These are phyloP conservation scores for Penicillium coprophilum DNA, from an alignment of 495 filamentous ascomycete species.

Conservation along the genomic window DNA sequence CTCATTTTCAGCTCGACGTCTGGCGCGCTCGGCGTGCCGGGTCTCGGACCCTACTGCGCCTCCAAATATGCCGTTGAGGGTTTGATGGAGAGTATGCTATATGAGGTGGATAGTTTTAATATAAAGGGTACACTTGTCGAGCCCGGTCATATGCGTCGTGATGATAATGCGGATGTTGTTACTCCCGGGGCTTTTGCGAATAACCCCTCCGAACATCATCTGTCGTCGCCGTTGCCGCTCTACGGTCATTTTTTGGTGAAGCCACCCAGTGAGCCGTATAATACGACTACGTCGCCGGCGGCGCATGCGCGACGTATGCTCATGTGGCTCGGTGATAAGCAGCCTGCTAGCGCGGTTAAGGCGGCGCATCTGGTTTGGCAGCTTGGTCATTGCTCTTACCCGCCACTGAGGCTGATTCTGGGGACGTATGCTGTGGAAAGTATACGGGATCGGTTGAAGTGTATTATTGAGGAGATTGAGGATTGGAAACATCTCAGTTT, in stretches of 20 bases:
- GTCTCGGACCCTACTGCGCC: slow-evolving; percentile 89
- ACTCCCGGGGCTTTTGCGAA: slow-evolving; percentile 28
- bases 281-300: slow-evolving; percentile 71
- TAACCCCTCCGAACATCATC: slow-evolving; percentile 32
- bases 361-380: slow-evolving; percentile 97
- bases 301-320: slow-evolving; percentile 90
- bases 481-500: slow-evolving; percentile 84
- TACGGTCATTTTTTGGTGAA: slow-evolving; percentile 94
- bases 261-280: slow-evolving; percentile 77
- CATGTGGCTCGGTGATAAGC: slow-evolving; percentile 90
- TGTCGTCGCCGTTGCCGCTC: slow-evolving; percentile 60
- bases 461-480: slow-evolving; percentile 92
- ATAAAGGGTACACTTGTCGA: slow-evolving; percentile 92
- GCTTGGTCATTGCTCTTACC: slow-evolving; percentile 87
- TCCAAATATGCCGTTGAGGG: slow-evolving; percentile 97
- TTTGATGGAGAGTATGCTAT: slow-evolving; percentile 90
- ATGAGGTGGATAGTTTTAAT: slow-evolving; percentile 88
- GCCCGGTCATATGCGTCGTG: slow-evolving; percentile 80
- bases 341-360: slow-evolving; percentile 89
- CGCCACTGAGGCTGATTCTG: slow-evolving; percentile 78
- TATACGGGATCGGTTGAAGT: slow-evolving; percentile 82
- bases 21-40: slow-evolving; percentile 86
- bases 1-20: slow-evolving; percentile 91
- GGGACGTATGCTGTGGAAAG: slow-evolving; percentile 95
- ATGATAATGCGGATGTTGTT: slow-evolving; percentile 52